Base-by-base conservation (phyloP, 2,329 filamentous ascomycete species). In the Parastagonospora nodorum region DNA sequence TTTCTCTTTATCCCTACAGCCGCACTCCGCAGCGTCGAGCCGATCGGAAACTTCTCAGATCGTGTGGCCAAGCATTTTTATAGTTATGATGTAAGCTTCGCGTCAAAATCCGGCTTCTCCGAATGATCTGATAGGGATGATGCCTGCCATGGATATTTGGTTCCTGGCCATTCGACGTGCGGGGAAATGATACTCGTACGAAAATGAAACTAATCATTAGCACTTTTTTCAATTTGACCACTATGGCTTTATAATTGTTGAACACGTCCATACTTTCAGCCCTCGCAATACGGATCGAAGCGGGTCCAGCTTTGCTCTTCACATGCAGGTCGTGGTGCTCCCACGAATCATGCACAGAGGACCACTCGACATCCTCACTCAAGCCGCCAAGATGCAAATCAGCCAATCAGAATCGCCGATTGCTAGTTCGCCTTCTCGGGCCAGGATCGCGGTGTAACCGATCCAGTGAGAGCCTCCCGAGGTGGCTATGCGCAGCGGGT, bases 401-500 rank as follows among this genome's bases (percentile, higher is more conserved):
- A 44, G 16, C 56, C 50, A 58, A 58, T 57, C 50, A 51, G 32
- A 32, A n/a, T 12, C 11, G 8, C 10, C 29, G 19, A 24, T 27
- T 15, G 42, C 43, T 40, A 36, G 35, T 39, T 50, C 30, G 39
- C 51, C 46, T 28, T 15, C 36, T 43, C 35, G 36, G n/a, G 16
- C 32, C 43, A 43, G 44, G 48, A 42, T 37, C 39, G 44, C 46
- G 44, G 16, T 33, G 45, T 28, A 47, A 45, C 29, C 33, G 35
- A 39, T 27, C 48, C 47, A 58, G 45, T 51, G 41, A 47, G 40
- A 42, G 57, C 5, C 40, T 53, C 50, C 49, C 57, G 46, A 15
- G 8, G 48, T 53, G 48, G 55, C 57, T 50, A 55, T 53, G 52
- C 57, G 42, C 49, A 47, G 42, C 52, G 52, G 53, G 45, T 46